phyloP scores from a whole-genome alignment of 2,329 filamentous ascomycete species.

The Talaromyces atroroseus region DNA sequence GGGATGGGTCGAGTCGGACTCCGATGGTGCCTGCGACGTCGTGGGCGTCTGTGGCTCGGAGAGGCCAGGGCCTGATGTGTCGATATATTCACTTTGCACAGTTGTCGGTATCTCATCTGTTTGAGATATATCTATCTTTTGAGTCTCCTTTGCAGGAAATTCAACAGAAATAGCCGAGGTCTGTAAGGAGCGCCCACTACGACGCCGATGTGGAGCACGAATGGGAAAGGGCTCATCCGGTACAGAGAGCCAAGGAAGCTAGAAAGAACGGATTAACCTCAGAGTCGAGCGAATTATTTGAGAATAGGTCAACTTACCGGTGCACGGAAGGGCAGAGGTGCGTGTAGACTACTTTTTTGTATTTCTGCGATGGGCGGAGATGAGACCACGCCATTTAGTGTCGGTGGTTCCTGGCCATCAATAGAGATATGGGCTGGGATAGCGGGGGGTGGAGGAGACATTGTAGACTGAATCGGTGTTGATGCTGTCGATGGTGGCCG shows the following conservation, averaged over 20 bases:
- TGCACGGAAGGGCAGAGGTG: slow-evolving; percentile 45
- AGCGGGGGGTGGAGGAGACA: slow-evolving; percentile 31
- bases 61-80: slow-evolving; percentile 19
- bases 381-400: slow-evolving; percentile 22
- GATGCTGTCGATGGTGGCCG: slow-evolving; percentile 31
- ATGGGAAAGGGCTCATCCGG: slow-evolving; percentile 51
- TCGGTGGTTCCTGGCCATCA: slow-evolving; percentile 12
- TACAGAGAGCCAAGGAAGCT: slow-evolving; percentile 58
- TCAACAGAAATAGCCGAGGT: slow-evolving; percentile 37
- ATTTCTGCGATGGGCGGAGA: slow-evolving; percentile 27
- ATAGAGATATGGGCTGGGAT: slow-evolving; percentile 1
- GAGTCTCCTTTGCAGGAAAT: slow-evolving; percentile 45
- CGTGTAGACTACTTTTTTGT: slow-evolving; percentile 20
- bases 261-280: slow-evolving; percentile 15
- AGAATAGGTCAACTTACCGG: slow-evolving; percentile 32
- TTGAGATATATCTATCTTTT: slow-evolving; percentile 21
- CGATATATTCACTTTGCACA: slow-evolving; percentile 19
- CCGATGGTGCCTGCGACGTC: slow-evolving; percentile 54
- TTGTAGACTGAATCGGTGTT: slow-evolving; percentile 32
- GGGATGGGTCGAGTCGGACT: slow-evolving; percentile 50
- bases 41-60: slow-evolving; percentile 53
- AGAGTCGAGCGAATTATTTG: neutral
- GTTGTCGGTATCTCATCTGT: slow-evolving; percentile 18
- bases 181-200: slow-evolving; percentile 34
- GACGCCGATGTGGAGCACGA: slow-evolving; percentile 44